Conservation (phyloP, 78 protist species). For the Emiliania huxleyi region DNA sequence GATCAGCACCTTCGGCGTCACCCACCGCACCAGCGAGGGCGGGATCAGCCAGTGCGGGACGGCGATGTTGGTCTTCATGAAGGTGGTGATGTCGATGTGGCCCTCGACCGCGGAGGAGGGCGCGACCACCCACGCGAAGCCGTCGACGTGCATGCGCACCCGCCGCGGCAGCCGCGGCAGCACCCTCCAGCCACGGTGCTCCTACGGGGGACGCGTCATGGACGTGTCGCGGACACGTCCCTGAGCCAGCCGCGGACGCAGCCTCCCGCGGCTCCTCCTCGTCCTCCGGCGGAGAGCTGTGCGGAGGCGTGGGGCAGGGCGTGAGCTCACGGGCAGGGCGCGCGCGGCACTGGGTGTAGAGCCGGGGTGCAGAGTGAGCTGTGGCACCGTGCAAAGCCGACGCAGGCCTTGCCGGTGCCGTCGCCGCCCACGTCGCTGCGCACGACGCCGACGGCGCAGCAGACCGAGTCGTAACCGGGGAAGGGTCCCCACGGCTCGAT, state of each 20-base stretch:
- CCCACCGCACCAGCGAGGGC: not conserved
- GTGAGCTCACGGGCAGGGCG: too few relatives aligned
- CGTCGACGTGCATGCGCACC: not conserved
- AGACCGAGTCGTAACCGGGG: not conserved
- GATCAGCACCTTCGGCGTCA: not conserved
- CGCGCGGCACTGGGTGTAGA: too few relatives aligned
- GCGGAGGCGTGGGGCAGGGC: too few relatives aligned
- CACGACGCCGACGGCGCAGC: not conserved
- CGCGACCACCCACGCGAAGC: not conserved
- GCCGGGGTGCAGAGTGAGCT: too few relatives aligned
- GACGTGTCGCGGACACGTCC: too few relatives aligned
- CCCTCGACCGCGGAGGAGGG: not conserved
- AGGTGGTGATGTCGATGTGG: not conserved
- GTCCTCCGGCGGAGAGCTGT: not conserved
- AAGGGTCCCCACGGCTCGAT: not conserved
- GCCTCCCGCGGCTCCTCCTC: too few relatives aligned
- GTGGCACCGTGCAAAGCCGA: not conserved
- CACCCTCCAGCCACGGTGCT: not conserved
- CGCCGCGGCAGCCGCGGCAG: not conserved
- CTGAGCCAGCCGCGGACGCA: too few relatives aligned
- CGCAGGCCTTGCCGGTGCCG: too few relatives aligned
- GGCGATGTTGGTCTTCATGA: not conserved
- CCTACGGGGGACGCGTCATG: too few relatives aligned
- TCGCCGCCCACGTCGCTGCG: not conserved
- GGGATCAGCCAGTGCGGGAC: not conserved